Percentiles rank a stretch among this genome's conserved stretches.
Conservation (phyloP, 176 grass and related monocot genomes). For the Paspalum vaginatum region DNA sequence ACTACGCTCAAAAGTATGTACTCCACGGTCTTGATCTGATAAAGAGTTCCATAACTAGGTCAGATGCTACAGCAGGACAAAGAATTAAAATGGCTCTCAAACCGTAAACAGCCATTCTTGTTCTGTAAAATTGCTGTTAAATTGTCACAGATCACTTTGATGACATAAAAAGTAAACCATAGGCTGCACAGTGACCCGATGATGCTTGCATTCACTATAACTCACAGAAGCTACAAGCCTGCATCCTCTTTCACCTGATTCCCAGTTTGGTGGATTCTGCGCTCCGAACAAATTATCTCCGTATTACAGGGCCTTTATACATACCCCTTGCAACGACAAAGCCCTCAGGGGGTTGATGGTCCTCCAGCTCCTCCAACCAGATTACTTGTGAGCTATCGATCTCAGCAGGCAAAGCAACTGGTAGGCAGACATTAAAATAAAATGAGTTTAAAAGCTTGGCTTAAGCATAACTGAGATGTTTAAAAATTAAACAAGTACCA, state of each 20-base stretch:
- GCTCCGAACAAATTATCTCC: conserved; percentile 52
- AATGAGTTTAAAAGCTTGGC: conserved; percentile 7
- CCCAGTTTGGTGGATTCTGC: conserved; percentile 22
- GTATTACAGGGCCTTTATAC: conserved; percentile 84
- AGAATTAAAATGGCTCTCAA: conserved; percentile 16
- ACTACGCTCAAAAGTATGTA: conserved; percentile 2
- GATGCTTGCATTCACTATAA: conserved; percentile 31
- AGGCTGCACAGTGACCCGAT: conserved; percentile 27
- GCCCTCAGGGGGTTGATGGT: conserved; percentile 83
- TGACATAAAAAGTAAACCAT: conserved; percentile 47
- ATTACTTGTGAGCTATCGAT: conserved; percentile 64
- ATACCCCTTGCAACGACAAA: conserved; percentile 88
- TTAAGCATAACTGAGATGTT: not conserved
- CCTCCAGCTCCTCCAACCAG: conserved; percentile 88
- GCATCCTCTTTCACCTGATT: conserved; percentile 20
- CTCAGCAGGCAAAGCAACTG: conserved; percentile 62
- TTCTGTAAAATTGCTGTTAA: conserved; percentile 24
- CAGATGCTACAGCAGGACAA: not conserved
- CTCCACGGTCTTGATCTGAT: conserved; percentile 15
- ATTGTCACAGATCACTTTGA: conserved; percentile 35
- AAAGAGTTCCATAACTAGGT: conserved; percentile 6
- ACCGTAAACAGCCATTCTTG: conserved; percentile 12
- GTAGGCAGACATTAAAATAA: not conserved
- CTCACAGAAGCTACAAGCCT: conserved; percentile 20
- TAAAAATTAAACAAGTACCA: conserved; percentile 43